phyloP scores from a whole-genome alignment of 768 basidiomycete species.

The Tulasnella sp. region DNA sequence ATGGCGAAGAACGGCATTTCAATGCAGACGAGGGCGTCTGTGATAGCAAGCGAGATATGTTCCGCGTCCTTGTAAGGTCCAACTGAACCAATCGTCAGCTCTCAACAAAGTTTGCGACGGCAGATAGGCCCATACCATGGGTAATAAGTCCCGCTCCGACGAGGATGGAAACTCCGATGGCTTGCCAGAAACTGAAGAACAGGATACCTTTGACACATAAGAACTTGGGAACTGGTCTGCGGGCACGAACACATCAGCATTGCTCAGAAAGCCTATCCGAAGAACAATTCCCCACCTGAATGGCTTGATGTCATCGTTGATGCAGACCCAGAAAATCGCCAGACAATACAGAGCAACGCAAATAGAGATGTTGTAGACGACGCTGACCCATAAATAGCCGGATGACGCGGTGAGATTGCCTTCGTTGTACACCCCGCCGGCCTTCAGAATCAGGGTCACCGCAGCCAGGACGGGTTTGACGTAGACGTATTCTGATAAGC shows the following conservation, averaged over 20 bases:
- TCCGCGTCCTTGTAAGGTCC: conserved; percentile 85
- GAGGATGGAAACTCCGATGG: conserved; percentile 78
- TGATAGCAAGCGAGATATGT: conserved; percentile 85
- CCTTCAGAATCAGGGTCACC: conserved; percentile 81
- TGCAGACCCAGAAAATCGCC: conserved; percentile 95
- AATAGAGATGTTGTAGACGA: conserved; percentile 51
- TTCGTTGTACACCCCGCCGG: conserved; percentile 81
- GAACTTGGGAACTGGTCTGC: conserved; percentile 88
- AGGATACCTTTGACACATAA: conserved; percentile 97
- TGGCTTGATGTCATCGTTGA: conserved; percentile 81
- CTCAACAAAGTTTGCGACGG: background rate
- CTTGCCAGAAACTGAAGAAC: conserved; percentile 99
- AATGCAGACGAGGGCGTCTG: conserved; percentile 86
- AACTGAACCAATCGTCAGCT: conserved; percentile 38
- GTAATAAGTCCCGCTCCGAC: conserved; percentile 76
- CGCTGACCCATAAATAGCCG: conserved; percentile 86
- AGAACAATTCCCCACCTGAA: conserved; percentile 57
- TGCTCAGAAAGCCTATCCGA: background rate
- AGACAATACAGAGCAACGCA: conserved; percentile 76
- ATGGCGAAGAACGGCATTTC: conserved; percentile 98
- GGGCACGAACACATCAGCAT: background rate
- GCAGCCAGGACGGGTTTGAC: conserved; percentile 87
- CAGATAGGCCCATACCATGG: conserved; percentile 41
- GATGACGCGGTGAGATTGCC: conserved; percentile 80
- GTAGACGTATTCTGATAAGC: conserved; percentile 83